phyloP scores from a whole-genome alignment of 2,329 filamentous ascomycete genomes.

The Penicillium sp. region DNA sequence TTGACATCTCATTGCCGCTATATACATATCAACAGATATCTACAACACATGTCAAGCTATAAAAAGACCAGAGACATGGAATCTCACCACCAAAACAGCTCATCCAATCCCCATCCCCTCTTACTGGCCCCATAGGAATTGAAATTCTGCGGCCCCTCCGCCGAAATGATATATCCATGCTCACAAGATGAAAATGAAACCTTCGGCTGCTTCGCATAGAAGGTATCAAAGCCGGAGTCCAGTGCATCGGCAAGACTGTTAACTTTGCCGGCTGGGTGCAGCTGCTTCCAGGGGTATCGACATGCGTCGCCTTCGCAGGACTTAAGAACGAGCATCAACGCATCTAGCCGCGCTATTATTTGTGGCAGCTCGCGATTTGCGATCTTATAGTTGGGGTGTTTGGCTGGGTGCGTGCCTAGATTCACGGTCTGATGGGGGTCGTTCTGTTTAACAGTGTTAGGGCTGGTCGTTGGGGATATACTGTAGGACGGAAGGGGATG shows the following conservation, averaged over 20 bases:
- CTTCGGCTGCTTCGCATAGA: conserved; percentile 45
- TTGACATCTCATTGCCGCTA: neutral
- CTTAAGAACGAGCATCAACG: conserved; percentile 53
- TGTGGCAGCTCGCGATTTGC: conserved; percentile 23
- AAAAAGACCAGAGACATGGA: neutral
- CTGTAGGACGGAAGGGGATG: neutral
- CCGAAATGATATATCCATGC: conserved; percentile 48
- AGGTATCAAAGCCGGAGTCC: conserved; percentile 41
- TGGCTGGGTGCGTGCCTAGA: conserved; percentile 21
- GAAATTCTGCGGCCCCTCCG: conserved; percentile 46
- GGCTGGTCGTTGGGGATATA: neutral
- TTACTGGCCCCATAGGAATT: conserved; percentile 13
- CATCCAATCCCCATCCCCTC: conserved; percentile 6
- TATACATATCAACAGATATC: neutral
- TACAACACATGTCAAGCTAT: neutral
- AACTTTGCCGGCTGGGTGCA: conserved; percentile 50
- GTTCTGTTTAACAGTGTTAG: conserved; percentile 27
- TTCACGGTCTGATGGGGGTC: conserved; percentile 49
- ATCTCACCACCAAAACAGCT: conserved; percentile 3
- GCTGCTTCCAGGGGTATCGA: conserved; percentile 47
- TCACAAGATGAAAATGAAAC: conserved; percentile 50
- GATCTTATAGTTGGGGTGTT: conserved; percentile 13
- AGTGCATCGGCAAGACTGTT: conserved; percentile 47
- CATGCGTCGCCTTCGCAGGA: conserved; percentile 50
- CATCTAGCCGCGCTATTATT: conserved; percentile 47